These are phyloP conservation scores for Nicotiana paniculata DNA, from an alignment of 257 asterid species.

Conservation along the genomic window DNA sequence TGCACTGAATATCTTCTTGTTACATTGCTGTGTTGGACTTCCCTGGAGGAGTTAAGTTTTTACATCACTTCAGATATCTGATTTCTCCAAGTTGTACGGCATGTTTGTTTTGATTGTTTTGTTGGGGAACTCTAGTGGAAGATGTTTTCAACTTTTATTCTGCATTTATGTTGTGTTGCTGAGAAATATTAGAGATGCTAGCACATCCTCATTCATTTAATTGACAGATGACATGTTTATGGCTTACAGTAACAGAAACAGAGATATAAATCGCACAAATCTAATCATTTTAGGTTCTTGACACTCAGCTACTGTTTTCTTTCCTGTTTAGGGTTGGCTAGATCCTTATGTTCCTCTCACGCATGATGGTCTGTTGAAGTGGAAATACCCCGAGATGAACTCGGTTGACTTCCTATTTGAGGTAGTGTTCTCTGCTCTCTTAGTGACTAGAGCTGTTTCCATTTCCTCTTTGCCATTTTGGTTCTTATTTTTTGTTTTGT, in stretches of 20 bases:
- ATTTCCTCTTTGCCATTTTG: not conserved
- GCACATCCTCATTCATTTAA: not conserved
- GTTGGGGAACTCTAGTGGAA: not conserved
- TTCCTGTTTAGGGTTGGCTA: conserved; percentile 71
- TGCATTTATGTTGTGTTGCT: not conserved
- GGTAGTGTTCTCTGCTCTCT: conserved; percentile 36
- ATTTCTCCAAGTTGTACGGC: not conserved
- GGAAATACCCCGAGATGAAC: conserved; percentile 91
- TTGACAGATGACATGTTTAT: not conserved
- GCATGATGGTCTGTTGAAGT: conserved; percentile 90
- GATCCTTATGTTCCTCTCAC: conserved; percentile 95
- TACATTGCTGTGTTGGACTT: not conserved
- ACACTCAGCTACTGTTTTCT: not conserved
- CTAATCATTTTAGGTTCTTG: not conserved
- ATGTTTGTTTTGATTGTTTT: not conserved
- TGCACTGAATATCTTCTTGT: not conserved
- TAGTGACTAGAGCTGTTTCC: not conserved
- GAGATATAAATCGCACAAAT: not conserved
- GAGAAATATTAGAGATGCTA: not conserved
- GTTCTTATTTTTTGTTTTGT: not conserved
- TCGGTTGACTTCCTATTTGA: conserved; percentile 96
- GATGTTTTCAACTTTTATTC: not conserved
- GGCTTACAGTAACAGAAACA: not conserved
- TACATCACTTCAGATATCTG: not conserved
- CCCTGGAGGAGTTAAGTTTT: not conserved